Conservation (phyloP, 768 basidiomycete species). For the Mycena haematopus region DNA sequence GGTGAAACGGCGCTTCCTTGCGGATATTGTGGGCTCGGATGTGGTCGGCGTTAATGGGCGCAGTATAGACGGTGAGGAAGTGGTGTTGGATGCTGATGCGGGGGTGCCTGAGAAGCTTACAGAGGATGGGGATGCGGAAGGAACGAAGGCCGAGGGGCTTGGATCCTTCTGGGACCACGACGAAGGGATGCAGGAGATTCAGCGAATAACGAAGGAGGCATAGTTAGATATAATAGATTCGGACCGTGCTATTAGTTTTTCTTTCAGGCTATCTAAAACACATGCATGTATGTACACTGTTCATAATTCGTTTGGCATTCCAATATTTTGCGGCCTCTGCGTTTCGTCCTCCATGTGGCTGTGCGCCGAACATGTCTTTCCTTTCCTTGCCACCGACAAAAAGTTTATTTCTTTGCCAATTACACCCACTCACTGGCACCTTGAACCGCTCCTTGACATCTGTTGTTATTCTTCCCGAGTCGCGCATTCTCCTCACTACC, state of each 20-base stretch:
- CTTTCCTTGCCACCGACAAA: too few relatives aligned
- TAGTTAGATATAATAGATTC: conserved; percentile 31
- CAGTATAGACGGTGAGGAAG: conserved; percentile 33
- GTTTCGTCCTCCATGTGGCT: too few relatives aligned
- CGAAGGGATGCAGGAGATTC: conserved; percentile 78
- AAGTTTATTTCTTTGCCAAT: too few relatives aligned
- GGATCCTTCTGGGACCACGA: conserved; percentile 72
- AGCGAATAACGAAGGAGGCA: conserved; percentile 66
- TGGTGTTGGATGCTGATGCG: conserved; percentile 3
- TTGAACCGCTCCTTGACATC: too few relatives aligned
- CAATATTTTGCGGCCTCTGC: too few relatives aligned
- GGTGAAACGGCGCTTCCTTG: conserved; percentile 48
- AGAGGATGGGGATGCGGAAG: background rate
- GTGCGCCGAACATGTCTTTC: too few relatives aligned
- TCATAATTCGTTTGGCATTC: background rate
- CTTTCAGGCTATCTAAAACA: background rate
- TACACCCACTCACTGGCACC: too few relatives aligned
- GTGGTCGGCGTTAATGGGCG: conserved; percentile 29
- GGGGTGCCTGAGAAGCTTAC: background rate
- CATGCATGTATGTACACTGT: background rate
- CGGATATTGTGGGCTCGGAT: conserved; percentile 33
- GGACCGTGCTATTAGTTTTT: background rate
- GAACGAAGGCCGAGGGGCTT: conserved; percentile 35
- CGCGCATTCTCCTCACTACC: too few relatives aligned
- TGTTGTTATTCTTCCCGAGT: too few relatives aligned